phyloP scores from a whole-genome alignment of 2,329 filamentous ascomycete genomes.

The Aspergillus fischeri region DNA sequence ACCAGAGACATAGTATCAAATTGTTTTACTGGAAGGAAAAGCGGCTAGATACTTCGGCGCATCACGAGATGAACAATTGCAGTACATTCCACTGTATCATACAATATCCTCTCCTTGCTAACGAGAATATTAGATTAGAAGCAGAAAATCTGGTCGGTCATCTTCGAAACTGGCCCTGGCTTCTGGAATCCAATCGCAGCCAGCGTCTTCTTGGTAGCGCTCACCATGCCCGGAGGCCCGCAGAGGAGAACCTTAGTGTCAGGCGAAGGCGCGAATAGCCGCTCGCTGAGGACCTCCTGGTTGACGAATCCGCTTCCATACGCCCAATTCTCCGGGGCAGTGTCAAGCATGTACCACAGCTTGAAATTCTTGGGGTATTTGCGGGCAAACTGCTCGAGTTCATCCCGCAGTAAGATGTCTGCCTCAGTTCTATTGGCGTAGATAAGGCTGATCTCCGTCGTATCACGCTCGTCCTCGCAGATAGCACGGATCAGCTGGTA shows the following conservation, averaged over 20 bases:
- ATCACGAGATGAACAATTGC: neutral
- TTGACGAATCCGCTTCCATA: constrained; percentile 51
- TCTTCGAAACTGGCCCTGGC: constrained; percentile 49
- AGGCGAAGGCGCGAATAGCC: constrained; percentile 43
- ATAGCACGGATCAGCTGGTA: constrained; percentile 61
- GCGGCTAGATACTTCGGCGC: too few species aligned
- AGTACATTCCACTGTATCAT: too few species aligned
- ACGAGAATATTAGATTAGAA: constrained; percentile 35
- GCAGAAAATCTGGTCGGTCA: constrained; percentile 53
- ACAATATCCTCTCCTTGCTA: too few species aligned
- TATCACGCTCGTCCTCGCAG: constrained; percentile 56
- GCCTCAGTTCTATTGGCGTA: constrained; percentile 57
- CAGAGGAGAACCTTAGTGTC: constrained; percentile 56
- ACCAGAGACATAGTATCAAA: too few species aligned
- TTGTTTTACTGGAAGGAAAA: too few species aligned
- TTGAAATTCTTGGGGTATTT: constrained; percentile 52
- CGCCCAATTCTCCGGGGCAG: constrained; percentile 45
- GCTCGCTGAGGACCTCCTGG: constrained; percentile 47
- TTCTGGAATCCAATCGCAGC: constrained; percentile 49
- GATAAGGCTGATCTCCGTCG: constrained; percentile 54
- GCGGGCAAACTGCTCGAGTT: constrained; percentile 53
- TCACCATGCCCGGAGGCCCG: constrained; percentile 59
- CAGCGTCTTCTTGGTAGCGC: constrained; percentile 51
- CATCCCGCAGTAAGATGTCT: constrained; percentile 55
- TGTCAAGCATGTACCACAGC: constrained; percentile 54